phyloP scores from a whole-genome alignment of 2,329 filamentous ascomycete genomes.

The Fusarium sublunatum region DNA sequence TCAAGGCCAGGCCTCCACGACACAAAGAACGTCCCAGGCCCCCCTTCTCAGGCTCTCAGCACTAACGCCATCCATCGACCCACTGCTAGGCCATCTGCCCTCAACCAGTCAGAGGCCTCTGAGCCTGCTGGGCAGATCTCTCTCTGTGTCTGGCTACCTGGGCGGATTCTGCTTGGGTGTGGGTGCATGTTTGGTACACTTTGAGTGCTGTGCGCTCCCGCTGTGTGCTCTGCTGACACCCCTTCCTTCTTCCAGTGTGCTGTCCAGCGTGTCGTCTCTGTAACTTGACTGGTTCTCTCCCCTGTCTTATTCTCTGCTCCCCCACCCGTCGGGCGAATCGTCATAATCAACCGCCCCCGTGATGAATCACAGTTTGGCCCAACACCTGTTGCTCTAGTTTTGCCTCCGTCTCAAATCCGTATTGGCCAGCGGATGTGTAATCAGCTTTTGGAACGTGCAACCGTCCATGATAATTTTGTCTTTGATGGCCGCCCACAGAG shows the following conservation, averaged over 20 bases:
- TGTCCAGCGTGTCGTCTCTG: slow-evolving; percentile 40
- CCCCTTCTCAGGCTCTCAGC: slow-evolving; percentile 44
- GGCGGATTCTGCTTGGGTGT: slow-evolving; percentile 14
- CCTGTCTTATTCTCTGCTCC: slow-evolving; percentile 8
- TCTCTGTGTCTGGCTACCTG: slow-evolving; percentile 17
- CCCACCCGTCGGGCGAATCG: slow-evolving; percentile 43
- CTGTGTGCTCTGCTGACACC: slow-evolving; percentile 47
- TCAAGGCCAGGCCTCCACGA: slow-evolving; percentile 30
- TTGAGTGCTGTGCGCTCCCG: slow-evolving; percentile 11
- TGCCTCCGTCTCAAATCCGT: slow-evolving; percentile 30
- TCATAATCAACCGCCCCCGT: slow-evolving; percentile 44
- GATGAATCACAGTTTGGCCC: slow-evolving; percentile 39
- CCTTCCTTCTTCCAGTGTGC: slow-evolving; percentile 17
- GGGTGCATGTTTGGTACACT: slow-evolving; percentile 9
- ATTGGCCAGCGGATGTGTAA: too few relatives aligned
- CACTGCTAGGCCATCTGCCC: slow-evolving; percentile 40
- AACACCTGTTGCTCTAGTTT: slow-evolving; percentile 30
- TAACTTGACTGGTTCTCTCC: slow-evolving; percentile 28
- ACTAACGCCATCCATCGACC: slow-evolving; percentile 49
- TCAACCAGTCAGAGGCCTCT: slow-evolving; percentile 38
- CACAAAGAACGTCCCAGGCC: slow-evolving; percentile 20
- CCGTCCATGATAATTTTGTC: slow-evolving; percentile 1
- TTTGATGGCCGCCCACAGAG: slow-evolving; percentile 34
- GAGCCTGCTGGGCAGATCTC: slow-evolving; percentile 27
- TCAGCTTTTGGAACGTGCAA: slow-evolving; percentile 16